phyloP scores from a whole-genome alignment of 345 rosid species.

The Hevea brasiliensis region DNA sequence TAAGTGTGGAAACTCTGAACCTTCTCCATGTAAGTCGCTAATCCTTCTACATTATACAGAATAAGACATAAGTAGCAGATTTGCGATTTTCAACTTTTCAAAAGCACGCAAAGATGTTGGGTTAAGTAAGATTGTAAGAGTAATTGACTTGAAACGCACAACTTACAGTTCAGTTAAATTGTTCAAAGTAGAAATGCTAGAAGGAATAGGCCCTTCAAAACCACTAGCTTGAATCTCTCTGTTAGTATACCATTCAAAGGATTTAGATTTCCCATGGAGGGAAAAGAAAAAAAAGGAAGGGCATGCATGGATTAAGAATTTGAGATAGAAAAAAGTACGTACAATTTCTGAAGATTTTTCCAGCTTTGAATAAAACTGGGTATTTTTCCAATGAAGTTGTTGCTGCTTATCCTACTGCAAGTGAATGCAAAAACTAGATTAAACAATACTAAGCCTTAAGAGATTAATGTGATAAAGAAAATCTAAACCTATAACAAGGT shows the following conservation, averaged over 20 bases:
- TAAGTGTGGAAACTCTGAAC: slow-evolving; percentile 13
- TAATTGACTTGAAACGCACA: neutral
- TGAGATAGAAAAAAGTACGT: neutral
- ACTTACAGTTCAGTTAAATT: slow-evolving; percentile 19
- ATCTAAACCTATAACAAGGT: too few species aligned
- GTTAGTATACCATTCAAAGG: neutral
- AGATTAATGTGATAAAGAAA: too few species aligned
- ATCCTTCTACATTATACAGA: slow-evolving; percentile 18
- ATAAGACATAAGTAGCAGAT: neutral
- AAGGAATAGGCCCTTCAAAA: slow-evolving; percentile 12
- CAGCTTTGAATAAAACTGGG: slow-evolving; percentile 13
- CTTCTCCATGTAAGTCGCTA: slow-evolving; percentile 21
- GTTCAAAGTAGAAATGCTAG: neutral
- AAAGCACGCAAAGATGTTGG: neutral
- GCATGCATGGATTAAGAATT: neutral
- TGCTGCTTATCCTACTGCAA: slow-evolving; percentile 20
- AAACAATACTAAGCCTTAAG: neutral
- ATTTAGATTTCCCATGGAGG: neutral
- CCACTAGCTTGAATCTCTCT: slow-evolving; percentile 9
- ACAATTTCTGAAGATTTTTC: slow-evolving; percentile 11
- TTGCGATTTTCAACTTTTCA: neutral
- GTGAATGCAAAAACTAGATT: neutral
- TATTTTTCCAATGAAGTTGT: slow-evolving; percentile 16
- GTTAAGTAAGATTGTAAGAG: too few species aligned
- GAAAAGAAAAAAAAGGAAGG: too few species aligned